A percentile compares a stretch with the other conserved stretches of the same genome.
Conservation (phyloP, 164 flowering plant species). For the Amborella trichopoda region DNA sequence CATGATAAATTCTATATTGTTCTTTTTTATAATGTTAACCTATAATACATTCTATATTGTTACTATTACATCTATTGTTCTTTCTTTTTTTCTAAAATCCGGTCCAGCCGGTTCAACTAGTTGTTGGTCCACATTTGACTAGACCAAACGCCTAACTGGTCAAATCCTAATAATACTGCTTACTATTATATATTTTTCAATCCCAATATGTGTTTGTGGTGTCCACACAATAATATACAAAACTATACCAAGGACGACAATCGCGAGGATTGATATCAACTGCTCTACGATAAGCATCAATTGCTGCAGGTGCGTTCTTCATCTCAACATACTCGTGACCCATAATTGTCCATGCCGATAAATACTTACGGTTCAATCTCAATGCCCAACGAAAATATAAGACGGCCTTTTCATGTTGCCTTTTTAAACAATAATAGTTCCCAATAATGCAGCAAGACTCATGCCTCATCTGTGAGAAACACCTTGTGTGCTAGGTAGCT, state of each 20-base stretch:
- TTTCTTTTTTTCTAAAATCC: too few species aligned
- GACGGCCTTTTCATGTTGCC: slow-evolving; percentile 92
- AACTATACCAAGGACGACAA: slow-evolving; percentile 99
- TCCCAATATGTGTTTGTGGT: too few species aligned
- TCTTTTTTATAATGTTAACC: too few species aligned
- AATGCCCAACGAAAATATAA: slow-evolving; percentile 89
- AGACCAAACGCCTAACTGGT: too few species aligned
- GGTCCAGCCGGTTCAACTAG: too few species aligned
- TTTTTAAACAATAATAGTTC: slow-evolving; percentile 91
- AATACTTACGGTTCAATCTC: slow-evolving; percentile 68
- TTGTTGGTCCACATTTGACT: too few species aligned
- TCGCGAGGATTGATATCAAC: slow-evolving; percentile 89
- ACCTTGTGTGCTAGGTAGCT: slow-evolving; percentile 93
- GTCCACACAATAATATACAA: too few species aligned
- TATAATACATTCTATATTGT: too few species aligned
- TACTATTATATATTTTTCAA: too few species aligned
- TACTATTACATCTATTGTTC: too few species aligned
- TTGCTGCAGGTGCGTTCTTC: slow-evolving; percentile 91
- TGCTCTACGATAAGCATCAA: slow-evolving; percentile 92
- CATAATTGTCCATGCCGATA: slow-evolving; percentile 99
- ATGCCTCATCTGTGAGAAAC: slow-evolving; percentile 82
- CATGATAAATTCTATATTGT: too few species aligned
- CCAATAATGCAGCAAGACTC: slow-evolving; percentile 98
- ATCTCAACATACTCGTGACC: slow-evolving; percentile 98
- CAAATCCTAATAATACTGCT: too few species aligned